These are phyloP conservation scores for Aspergillus bertholletiae DNA, from an alignment of 495 filamentous ascomycete genomes.

Conservation along the genomic window DNA sequence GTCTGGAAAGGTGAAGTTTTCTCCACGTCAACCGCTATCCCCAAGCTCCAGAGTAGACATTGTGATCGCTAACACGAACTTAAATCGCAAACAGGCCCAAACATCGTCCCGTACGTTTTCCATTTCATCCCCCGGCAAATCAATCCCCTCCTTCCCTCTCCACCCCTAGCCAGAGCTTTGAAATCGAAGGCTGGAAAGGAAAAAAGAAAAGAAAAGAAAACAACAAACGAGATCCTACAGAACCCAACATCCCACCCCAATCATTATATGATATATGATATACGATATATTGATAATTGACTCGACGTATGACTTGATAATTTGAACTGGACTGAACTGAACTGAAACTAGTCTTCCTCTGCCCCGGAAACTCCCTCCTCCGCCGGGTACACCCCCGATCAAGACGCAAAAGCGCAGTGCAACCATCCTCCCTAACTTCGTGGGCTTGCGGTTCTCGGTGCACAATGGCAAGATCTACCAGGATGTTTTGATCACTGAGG, in stretches of 20 bases:
- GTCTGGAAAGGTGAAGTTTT: constrained; percentile 69
- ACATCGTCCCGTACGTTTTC: constrained; percentile 51
- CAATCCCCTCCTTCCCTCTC: constrained; percentile 27
- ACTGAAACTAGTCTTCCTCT: constrained; percentile 48
- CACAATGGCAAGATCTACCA: constrained; percentile 94
- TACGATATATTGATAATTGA: too few relatives aligned
- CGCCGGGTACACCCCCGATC: constrained; percentile 68
- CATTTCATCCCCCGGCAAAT: background rate
- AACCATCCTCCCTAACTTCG: constrained; percentile 94
- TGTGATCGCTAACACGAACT: background rate
- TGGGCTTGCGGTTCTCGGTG: constrained; percentile 87
- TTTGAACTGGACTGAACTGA: too few relatives aligned
- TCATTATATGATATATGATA: too few relatives aligned
- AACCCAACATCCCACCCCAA: too few relatives aligned
- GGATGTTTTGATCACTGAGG: constrained; percentile 86
- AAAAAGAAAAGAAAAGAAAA: too few relatives aligned
- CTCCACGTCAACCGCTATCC: background rate
- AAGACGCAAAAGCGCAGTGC: constrained; percentile 84
- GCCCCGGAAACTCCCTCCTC: constrained; percentile 41
- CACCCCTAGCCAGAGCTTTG: too few relatives aligned
- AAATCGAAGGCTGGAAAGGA: too few relatives aligned
- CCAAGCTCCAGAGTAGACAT: background rate
- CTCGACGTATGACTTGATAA: too few relatives aligned
- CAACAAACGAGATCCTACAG: too few relatives aligned
- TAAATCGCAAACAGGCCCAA: constrained; percentile 42